These are phyloP conservation scores for Cryptococcus deneoformans DNA, from an alignment of 1,284 basidiomycete genomes.

Conservation along the genomic window DNA sequence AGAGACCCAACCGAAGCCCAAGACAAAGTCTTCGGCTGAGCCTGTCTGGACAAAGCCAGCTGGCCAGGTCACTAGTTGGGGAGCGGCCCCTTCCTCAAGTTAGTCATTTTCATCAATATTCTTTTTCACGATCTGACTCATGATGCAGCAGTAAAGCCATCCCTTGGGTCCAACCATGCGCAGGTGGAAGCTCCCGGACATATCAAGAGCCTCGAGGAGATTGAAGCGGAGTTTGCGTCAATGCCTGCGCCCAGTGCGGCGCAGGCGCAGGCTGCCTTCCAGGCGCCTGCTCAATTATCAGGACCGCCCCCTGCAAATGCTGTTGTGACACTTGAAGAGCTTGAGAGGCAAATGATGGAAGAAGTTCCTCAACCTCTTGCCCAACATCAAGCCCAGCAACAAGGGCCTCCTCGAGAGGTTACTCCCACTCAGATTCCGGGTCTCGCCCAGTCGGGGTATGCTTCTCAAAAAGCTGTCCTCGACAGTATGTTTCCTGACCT, in stretches of 20 bases:
- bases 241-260: slow-evolving; percentile 16
- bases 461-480: slow-evolving; percentile 38
- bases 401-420: slow-evolving; percentile 33
- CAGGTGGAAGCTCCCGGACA: slow-evolving; percentile 49
- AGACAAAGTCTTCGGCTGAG: slow-evolving; percentile 9
- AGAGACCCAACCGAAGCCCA: slow-evolving; percentile 17
- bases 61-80: slow-evolving; percentile 50
- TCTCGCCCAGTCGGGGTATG: slow-evolving; percentile 35
- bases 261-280: neutral
- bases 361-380: slow-evolving; percentile 19
- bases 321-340: slow-evolving; percentile 49
- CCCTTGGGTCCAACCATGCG: slow-evolving; percentile 27
- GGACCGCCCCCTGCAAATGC: slow-evolving; percentile 13
- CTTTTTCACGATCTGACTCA: slow-evolving; percentile 19
- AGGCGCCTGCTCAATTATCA: slow-evolving; percentile 10
- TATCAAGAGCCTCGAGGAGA: slow-evolving; percentile 81
- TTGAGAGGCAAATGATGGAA: slow-evolving; percentile 50
- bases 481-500: slow-evolving; percentile 49
- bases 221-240: slow-evolving; percentile 80
- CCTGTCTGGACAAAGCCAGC: slow-evolving; percentile 23
- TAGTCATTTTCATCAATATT: neutral
- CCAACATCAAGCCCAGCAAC: slow-evolving; percentile 36
- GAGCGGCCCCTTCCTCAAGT: slow-evolving; percentile 32
- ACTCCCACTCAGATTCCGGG: slow-evolving; percentile 27
- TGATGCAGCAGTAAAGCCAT: slow-evolving; percentile 41